Conservation (phyloP, 2,329 filamentous ascomycete genomes). For the Trichoderma polysporum region DNA sequence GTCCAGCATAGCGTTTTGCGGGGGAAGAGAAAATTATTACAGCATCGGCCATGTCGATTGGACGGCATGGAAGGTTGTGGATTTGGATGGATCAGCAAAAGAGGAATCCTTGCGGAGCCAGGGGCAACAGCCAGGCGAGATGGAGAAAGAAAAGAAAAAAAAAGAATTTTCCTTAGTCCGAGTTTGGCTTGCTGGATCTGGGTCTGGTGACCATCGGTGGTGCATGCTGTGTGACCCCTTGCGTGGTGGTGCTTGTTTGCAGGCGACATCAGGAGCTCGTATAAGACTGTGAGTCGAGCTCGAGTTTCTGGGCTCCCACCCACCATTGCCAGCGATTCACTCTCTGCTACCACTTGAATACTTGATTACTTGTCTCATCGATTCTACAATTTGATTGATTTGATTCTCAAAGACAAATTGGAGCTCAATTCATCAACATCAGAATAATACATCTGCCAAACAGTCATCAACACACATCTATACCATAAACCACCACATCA, state of each 20-base stretch:
- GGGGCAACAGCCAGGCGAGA: background rate
- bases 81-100: background rate
- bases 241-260: background rate
- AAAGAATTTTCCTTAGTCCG: background rate
- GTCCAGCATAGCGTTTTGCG: conserved; percentile 20
- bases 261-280: background rate
- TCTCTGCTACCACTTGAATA: too few relatives aligned
- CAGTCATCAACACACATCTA: too few relatives aligned
- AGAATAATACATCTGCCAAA: too few relatives aligned
- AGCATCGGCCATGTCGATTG: background rate
- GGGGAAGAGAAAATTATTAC: conserved; percentile 3
- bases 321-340: background rate
- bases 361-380: background rate
- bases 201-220: background rate
- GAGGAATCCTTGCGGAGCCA: background rate
- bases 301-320: background rate
- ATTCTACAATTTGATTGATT: too few relatives aligned
- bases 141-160: background rate
- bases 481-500: too few relatives aligned
- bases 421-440: background rate
- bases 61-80: background rate
- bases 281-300: conserved; percentile 5
- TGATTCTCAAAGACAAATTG: too few relatives aligned
- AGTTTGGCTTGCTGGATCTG: background rate
- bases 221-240: conserved; percentile 7